Percentiles rank a stretch among this genome's conserved stretches.
phyloP scores from a whole-genome alignment of 495 filamentous ascomycete genomes.

The Schizothecium vesticola region DNA sequence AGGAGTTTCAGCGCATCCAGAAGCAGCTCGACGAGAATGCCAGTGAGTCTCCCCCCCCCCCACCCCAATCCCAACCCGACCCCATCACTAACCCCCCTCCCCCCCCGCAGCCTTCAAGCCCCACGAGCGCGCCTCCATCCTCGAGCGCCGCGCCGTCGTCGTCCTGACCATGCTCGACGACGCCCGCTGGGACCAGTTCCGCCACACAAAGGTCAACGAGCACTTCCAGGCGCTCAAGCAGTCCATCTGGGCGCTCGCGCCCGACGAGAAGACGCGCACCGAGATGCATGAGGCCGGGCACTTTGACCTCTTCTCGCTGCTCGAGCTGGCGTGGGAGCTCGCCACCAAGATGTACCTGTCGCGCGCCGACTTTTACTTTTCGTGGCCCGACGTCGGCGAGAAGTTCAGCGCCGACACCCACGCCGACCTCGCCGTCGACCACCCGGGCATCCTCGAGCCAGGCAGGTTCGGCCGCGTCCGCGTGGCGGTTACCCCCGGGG shows the following conservation, averaged over 20 bases:
- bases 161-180: slow-evolving; percentile 14
- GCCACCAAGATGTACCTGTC: slow-evolving; percentile 24
- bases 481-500: slow-evolving; percentile 31
- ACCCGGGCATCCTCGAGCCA: too few relatives aligned
- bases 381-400: slow-evolving; percentile 24
- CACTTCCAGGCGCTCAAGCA: slow-evolving; percentile 25
- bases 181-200: slow-evolving; percentile 12
- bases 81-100: too few relatives aligned
- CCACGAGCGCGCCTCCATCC: slow-evolving; percentile 23
- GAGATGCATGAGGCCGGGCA: slow-evolving; percentile 13
- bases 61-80: too few relatives aligned
- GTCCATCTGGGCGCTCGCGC: slow-evolving; percentile 14
- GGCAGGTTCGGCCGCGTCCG: slow-evolving; percentile 26
- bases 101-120: slow-evolving; percentile 12
- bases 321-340: slow-evolving; percentile 25
- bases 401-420: slow-evolving; percentile 27
- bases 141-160: slow-evolving; percentile 21
- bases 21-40: slow-evolving; percentile 12
- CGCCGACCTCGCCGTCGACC: slow-evolving; percentile 12
- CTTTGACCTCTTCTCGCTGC: slow-evolving; percentile 25
- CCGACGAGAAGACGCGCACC: neutral
- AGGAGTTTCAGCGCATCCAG: slow-evolving; percentile 17
- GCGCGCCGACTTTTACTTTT: slow-evolving; percentile 25
- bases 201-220: slow-evolving; percentile 14
- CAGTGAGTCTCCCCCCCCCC: neutral